Percentiles rank a stretch among this genome's conserved stretches.
Evolutionary conservation across 1,139 yeast species (phyloP).

Genomic region (Ashbya aceris): DNA sequence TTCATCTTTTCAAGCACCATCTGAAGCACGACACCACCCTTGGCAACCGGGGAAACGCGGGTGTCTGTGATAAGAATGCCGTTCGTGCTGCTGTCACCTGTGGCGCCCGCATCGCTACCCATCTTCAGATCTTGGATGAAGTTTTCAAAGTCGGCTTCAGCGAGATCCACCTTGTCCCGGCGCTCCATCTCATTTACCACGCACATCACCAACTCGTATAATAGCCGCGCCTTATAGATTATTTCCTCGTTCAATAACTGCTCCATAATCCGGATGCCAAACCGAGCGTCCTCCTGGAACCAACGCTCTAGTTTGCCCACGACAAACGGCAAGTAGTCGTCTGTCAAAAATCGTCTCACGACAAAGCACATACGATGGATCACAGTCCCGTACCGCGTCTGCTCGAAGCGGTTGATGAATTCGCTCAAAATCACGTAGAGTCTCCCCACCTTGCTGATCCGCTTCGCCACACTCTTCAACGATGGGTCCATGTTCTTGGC

Average conservation of each 20-base stretch:
- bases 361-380: slow-evolving; percentile 65
- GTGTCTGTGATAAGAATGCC: slow-evolving; percentile 35
- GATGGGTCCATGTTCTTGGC: slow-evolving; percentile 68
- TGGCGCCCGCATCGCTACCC: slow-evolving; percentile 7
- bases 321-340: slow-evolving; percentile 37
- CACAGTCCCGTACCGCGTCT: slow-evolving; percentile 54
- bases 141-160: slow-evolving; percentile 25
- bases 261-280: slow-evolving; percentile 47
- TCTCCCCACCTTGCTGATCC: slow-evolving; percentile 54
- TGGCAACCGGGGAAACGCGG: slow-evolving; percentile 46
- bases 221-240: slow-evolving; percentile 19
- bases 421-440: slow-evolving; percentile 44
- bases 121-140: slow-evolving; percentile 28
- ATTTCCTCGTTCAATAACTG: slow-evolving; percentile 28
- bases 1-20: slow-evolving; percentile 52
- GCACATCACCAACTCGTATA: slow-evolving; percentile 18
- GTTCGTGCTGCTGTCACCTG: slow-evolving; percentile 5
- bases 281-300: slow-evolving; percentile 37
- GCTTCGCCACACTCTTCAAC: slow-evolving; percentile 60
- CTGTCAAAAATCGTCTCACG: slow-evolving; percentile 40
- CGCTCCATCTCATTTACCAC: slow-evolving; percentile 19
- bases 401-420: slow-evolving; percentile 52
- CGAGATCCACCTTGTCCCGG: slow-evolving; percentile 22
- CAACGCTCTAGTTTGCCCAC: slow-evolving; percentile 47
- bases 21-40: slow-evolving; percentile 59